Conservation (phyloP, 2,329 filamentous ascomycete species). For the Nemania abortiva region DNA sequence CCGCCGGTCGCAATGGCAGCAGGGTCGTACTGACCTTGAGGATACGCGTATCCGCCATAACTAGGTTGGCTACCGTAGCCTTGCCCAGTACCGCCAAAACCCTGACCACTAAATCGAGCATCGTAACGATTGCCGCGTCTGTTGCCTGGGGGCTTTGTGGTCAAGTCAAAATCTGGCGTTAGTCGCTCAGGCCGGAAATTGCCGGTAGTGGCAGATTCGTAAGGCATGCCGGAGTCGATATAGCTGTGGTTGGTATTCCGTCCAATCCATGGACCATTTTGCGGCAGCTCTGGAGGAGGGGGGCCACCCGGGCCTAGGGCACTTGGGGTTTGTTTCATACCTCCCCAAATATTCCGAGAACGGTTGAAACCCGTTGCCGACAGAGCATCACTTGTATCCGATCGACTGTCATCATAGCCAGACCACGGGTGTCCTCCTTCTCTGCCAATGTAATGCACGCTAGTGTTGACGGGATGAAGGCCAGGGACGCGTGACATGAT, state of each 20-base stretch:
- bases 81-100: conserved; percentile 46
- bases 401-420: conserved; percentile 65
- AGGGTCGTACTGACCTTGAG: conserved; percentile 53
- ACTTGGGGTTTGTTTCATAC: conserved; percentile 56
- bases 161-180: conserved; percentile 62
- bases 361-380: conserved; percentile 66
- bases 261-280: conserved; percentile 62
- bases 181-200: conserved; percentile 61
- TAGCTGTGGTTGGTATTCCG: conserved; percentile 57
- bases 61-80: conserved; percentile 52
- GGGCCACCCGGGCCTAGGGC: conserved; percentile 45
- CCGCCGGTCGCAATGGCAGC: conserved; percentile 51
- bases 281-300: conserved; percentile 53
- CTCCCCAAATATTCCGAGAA: conserved; percentile 68
- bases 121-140: conserved; percentile 64
- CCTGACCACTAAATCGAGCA: conserved; percentile 50
- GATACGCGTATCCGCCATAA: conserved; percentile 53
- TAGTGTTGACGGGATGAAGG: conserved; percentile 43
- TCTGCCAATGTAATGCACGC: conserved; percentile 54
- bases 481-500: conserved; percentile 48
- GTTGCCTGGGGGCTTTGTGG: conserved; percentile 56
- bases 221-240: conserved; percentile 56
- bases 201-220: conserved; percentile 53
- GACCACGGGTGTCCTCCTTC: conserved; percentile 65
- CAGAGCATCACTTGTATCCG: conserved; percentile 68